Conservation (phyloP, 2,329 filamentous ascomycete genomes). For the Epichloe sp. region DNA sequence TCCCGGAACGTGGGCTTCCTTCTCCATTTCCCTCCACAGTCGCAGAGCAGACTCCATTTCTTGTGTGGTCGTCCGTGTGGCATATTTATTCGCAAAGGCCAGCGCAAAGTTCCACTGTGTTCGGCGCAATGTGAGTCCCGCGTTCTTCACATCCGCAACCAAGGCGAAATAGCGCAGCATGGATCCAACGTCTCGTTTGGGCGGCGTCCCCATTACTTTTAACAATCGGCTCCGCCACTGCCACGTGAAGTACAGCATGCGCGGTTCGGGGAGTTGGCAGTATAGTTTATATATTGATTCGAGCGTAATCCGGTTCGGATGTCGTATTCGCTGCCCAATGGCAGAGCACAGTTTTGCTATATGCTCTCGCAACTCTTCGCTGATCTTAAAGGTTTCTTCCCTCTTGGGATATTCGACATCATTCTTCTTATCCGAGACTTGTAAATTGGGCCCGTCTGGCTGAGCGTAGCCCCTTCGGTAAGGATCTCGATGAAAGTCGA, state of each 20-base stretch:
- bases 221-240: conserved; percentile 50
- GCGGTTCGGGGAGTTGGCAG: conserved; percentile 34
- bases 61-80: conserved; percentile 45
- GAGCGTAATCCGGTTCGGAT: conserved; percentile 26
- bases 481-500: conserved; percentile 38
- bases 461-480: conserved; percentile 41
- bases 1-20: conserved; percentile 46
- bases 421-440: conserved; percentile 35
- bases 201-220: conserved; percentile 51
- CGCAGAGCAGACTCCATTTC: conserved; percentile 49
- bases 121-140: conserved; percentile 53
- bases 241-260: conserved; percentile 36
- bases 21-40: conserved; percentile 86
- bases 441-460: conserved; percentile 33
- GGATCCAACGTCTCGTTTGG: conserved; percentile 39
- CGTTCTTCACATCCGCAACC: conserved; percentile 67
- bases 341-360: conserved; percentile 28
- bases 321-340: conserved; percentile 28
- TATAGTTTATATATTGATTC: conserved; percentile 37
- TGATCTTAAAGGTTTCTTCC: conserved; percentile 24
- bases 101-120: conserved; percentile 78
- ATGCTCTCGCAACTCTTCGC: conserved; percentile 20
- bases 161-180: conserved; percentile 78
- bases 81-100: conserved; percentile 62
- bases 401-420: conserved; percentile 34